These are phyloP conservation scores for Silene conica DNA, from an alignment of 148 eudicot species.

Conservation along the genomic window DNA sequence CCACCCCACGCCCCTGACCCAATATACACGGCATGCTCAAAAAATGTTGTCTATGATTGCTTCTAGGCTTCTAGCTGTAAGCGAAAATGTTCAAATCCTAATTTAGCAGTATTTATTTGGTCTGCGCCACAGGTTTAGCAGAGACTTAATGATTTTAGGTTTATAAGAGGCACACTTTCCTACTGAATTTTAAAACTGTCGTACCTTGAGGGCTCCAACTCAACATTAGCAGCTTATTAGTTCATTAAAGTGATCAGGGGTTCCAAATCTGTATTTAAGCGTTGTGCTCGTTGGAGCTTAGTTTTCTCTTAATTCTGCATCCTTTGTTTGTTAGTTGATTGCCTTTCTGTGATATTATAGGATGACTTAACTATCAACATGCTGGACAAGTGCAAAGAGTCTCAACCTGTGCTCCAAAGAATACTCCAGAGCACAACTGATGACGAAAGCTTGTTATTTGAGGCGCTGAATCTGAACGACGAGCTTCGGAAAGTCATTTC, in stretches of 20 bases:
- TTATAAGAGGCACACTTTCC: too few relatives aligned
- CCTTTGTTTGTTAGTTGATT: not conserved
- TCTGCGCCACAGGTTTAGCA: too few relatives aligned
- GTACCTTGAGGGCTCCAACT: too few relatives aligned
- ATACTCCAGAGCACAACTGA: slow-evolving; percentile 72
- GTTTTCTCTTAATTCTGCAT: not conserved
- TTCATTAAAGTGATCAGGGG: too few relatives aligned
- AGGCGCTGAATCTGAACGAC: slow-evolving; percentile 89
- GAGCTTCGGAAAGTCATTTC: slow-evolving; percentile 73
- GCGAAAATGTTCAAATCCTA: too few relatives aligned
- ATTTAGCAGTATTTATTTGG: too few relatives aligned
- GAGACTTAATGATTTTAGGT: too few relatives aligned
- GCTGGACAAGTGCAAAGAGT: slow-evolving; percentile 89
- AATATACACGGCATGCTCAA: not conserved
- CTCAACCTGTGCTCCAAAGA: slow-evolving; percentile 69
- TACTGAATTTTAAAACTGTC: too few relatives aligned
- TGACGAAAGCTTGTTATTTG: slow-evolving; percentile 75
- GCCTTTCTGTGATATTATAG: slow-evolving; percentile 34
- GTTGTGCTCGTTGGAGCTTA: not conserved
- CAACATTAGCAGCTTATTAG: too few relatives aligned
- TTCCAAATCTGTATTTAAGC: too few relatives aligned
- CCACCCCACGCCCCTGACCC: not conserved
- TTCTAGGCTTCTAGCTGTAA: too few relatives aligned
- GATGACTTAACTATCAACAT: slow-evolving; percentile 76
- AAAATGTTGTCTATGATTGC: not conserved